Conservation (phyloP, 257 asterid species). For the Fraxinus excelsior region DNA sequence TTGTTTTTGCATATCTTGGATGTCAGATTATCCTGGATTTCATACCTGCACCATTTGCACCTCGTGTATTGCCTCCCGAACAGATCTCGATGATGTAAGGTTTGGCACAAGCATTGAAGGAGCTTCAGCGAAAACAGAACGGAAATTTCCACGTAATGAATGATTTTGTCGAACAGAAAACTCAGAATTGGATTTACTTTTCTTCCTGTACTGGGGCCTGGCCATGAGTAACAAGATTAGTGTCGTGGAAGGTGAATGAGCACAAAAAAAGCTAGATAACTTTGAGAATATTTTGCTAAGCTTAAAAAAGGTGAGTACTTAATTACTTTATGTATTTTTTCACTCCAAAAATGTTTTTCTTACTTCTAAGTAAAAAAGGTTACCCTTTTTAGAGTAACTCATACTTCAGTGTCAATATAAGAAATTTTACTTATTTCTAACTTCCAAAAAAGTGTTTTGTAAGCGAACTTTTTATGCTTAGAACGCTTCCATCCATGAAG, state of each 20-base stretch:
- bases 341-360: background rate
- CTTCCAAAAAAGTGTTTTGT: background rate
- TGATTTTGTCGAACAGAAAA: constrained; percentile 46
- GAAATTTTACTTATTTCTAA: no score
- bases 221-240: constrained; percentile 29
- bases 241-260: background rate
- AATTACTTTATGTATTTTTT: background rate
- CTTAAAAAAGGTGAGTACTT: background rate
- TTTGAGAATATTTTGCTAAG: background rate
- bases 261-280: background rate
- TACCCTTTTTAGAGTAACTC: background rate
- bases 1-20: background rate
- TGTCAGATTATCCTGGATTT: background rate
- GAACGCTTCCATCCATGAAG: background rate
- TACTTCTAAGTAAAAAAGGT: background rate
- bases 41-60: constrained; percentile 94
- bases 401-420: no score
- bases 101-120: constrained; percentile 65
- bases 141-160: constrained; percentile 45
- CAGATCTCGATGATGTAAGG: constrained; percentile 81
- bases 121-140: constrained; percentile 50
- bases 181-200: constrained; percentile 49
- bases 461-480: background rate
- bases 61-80: constrained; percentile 82
- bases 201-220: constrained; percentile 84